Evolutionary conservation across 345 rosid species (phyloP).

Genomic region (Citrus australasica): DNA sequence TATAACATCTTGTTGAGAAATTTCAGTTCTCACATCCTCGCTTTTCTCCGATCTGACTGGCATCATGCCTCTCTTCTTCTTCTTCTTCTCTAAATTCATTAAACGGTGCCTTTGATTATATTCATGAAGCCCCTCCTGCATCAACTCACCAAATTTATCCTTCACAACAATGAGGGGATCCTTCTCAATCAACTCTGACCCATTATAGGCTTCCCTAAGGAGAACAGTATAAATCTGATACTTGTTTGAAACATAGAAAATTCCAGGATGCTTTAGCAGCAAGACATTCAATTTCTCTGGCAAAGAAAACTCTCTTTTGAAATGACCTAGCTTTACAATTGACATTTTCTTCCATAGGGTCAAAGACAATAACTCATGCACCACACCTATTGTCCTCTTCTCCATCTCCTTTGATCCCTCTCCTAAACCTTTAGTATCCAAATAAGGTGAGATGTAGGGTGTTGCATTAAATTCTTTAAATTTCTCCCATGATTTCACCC

Average conservation of each 20-base stretch:
- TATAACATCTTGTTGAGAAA: slow-evolving; percentile 40
- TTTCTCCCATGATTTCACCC: slow-evolving; percentile 77
- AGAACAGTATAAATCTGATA: slow-evolving; percentile 86
- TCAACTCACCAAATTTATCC: slow-evolving; percentile 83
- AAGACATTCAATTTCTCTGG: slow-evolving; percentile 71
- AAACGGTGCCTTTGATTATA: slow-evolving; percentile 51
- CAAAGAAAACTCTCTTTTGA: slow-evolving; percentile 71
- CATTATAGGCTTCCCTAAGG: slow-evolving; percentile 74
- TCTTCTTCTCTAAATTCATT: slow-evolving; percentile 54
- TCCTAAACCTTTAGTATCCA: slow-evolving; percentile 29
- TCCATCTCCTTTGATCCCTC: slow-evolving; percentile 74
- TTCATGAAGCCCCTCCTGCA: slow-evolving; percentile 89
- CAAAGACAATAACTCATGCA: slow-evolving; percentile 75
- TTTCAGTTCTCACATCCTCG: slow-evolving; percentile 29
- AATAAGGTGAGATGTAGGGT: slow-evolving; percentile 77
- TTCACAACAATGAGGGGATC: slow-evolving; percentile 78
- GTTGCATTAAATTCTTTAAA: slow-evolving; percentile 66
- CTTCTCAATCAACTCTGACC: slow-evolving; percentile 67
- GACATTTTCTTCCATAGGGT: slow-evolving; percentile 90
- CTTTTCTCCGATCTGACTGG: slow-evolving; percentile 31
- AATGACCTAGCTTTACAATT: slow-evolving; percentile 72
- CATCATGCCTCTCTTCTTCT: slow-evolving; percentile 52
- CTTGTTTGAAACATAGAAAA: slow-evolving; percentile 80
- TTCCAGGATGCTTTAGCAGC: slow-evolving; percentile 76
- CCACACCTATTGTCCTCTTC: slow-evolving; percentile 67